Evolutionary conservation across 768 basidiomycete genomes (phyloP).

Genomic region (Termitomyces sp.): DNA sequence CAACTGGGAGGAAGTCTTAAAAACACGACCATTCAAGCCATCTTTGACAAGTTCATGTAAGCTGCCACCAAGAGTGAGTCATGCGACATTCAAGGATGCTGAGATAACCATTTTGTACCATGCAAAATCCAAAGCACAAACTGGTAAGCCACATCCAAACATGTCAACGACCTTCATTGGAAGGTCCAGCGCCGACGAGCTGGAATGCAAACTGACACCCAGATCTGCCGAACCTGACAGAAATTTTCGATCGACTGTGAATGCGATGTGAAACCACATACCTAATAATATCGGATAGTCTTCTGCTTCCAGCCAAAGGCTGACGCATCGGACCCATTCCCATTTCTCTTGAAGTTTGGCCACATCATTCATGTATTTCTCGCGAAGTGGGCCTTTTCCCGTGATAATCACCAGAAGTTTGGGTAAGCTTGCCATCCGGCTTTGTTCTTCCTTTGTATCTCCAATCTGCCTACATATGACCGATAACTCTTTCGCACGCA

Average conservation of each 20-base stretch:
- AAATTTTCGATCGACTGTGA: not conserved
- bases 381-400: constrained; percentile 80
- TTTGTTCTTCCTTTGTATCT: not conserved
- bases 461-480: not conserved
- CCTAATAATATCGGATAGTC: constrained; percentile 90
- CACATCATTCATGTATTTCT: constrained; percentile 69
- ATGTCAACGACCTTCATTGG: constrained; percentile 99
- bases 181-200: constrained; percentile 85
- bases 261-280: constrained; percentile 19
- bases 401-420: constrained; percentile 82
- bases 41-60: constrained; percentile 84
- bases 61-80: constrained; percentile 32
- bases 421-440: constrained; percentile 40
- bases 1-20: constrained; percentile 61
- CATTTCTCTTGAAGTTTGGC: constrained; percentile 58
- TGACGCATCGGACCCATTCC: constrained; percentile 73
- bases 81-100: not conserved
- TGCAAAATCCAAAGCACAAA: constrained; percentile 81
- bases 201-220: constrained; percentile 87
- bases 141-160: constrained; percentile 96
- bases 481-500: constrained; percentile 34
- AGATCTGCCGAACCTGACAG: constrained; percentile 79
- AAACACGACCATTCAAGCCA: constrained; percentile 79
- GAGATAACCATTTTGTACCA: constrained; percentile 48
- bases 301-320: constrained; percentile 82